phyloP scores from a whole-genome alignment of 2,329 filamentous ascomycete genomes.

The Cercospora sojina region DNA sequence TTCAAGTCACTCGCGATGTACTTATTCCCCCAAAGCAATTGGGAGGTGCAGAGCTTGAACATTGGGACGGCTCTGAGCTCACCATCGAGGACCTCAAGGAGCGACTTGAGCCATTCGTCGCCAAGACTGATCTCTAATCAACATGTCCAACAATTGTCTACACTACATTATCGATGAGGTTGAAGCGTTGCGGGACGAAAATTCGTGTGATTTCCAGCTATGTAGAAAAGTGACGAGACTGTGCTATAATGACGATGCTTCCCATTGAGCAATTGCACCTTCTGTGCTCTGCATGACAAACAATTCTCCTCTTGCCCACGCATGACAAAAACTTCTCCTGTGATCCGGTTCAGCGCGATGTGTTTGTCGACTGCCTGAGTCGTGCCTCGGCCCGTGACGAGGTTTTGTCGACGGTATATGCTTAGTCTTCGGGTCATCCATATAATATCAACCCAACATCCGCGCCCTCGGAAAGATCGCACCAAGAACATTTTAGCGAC shows the following conservation, averaged over 20 bases:
- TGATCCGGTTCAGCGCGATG: neutral
- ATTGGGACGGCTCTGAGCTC: slow-evolving; percentile 53
- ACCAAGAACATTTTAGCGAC: slow-evolving; percentile 6
- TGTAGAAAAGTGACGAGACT: slow-evolving; percentile 3
- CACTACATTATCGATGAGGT: neutral
- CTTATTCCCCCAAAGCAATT: slow-evolving; percentile 71
- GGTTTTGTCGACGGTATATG: neutral
- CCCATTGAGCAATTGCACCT: neutral
- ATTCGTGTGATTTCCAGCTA: neutral
- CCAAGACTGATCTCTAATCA: slow-evolving; percentile 32
- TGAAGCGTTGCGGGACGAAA: neutral
- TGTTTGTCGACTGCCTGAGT: neutral
- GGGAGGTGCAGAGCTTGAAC: slow-evolving; percentile 40
- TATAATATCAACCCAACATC: slow-evolving; percentile 1
- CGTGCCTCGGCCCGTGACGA: slow-evolving; percentile 3
- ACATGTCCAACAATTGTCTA: neutral
- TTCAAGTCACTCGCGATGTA: slow-evolving; percentile 72
- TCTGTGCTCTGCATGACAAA: neutral
- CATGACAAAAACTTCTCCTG: neutral
- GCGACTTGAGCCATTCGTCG: slow-evolving; percentile 51
- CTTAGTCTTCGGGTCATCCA: slow-evolving; percentile 8
- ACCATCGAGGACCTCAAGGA: slow-evolving; percentile 61
- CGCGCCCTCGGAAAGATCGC: neutral
- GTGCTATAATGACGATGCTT: neutral
- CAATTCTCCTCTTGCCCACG: neutral